Evolutionary conservation across 1,139 yeast species (phyloP), one percentile per base, ranked within the genome.

Genomic region (Citeromyces hawaiiensis): DNA sequence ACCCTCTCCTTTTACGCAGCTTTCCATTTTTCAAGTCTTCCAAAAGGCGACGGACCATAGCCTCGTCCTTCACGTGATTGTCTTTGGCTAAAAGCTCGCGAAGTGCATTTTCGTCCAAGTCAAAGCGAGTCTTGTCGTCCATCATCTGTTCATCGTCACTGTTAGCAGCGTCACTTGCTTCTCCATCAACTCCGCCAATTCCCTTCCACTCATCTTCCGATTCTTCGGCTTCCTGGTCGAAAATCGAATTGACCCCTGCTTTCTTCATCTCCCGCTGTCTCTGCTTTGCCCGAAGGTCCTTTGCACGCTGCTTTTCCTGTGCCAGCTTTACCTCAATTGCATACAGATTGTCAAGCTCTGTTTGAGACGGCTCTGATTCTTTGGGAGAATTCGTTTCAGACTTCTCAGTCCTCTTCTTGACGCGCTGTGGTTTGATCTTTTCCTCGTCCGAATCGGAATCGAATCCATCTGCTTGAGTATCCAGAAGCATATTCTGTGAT

Each of bases 191-290:
- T 43, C 96, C 96, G 41, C 95, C 96, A 42, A 83, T 55, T 2
- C 96, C 96, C 38, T 77, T 78, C 88, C 94, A 88, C 61, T 88
- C 96, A 63, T 88, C 97, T 47, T 91, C 97, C 35, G 96, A 85
- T 63, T 91, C 97, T 48, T 77, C 93, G 36, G 98, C 98, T 63
- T 88, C 96, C 36, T 81, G 83, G 45, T 83, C 88, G 45, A 82
- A 64, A 16, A 78, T 63, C n/a, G 64, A 61, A 42, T 64, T 64
- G 27, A 74, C 54, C 0, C 79, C 80, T 44, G 63, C 65, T 35
- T 66, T 59, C 47, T 66, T 76, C 59, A 71, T 59, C 47, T 70
- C 77, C 47, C 60, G 63, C 46, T 75, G 62, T 42, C 57, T 60
- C 44, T 57, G 59, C 31, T 66, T 57, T 11, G 59, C 51, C 33